Base-by-base conservation (phyloP, 1,139 yeast species). In the Debaryomyces subglobosus region DNA sequence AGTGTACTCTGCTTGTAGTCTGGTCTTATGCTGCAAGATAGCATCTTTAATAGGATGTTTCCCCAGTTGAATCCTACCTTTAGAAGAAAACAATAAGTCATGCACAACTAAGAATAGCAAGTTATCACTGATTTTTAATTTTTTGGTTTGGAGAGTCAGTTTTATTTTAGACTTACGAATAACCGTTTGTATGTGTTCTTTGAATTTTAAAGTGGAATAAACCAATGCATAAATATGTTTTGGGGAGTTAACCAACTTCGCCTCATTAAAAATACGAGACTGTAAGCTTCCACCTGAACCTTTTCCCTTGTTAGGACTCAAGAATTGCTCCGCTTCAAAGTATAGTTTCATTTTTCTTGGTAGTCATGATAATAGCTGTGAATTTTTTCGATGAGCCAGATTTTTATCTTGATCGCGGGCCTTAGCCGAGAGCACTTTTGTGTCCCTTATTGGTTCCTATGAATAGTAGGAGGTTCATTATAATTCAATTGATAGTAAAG, bases 1-100 rank as follows among this genome's bases (percentile, higher is more conserved):
- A 43, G 82, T 86, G 53, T 88, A 74, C 62, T 94, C 98, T 0
- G 96, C 94, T 54, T 82, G 84, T 43, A 94, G 70, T 56, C 98
- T 72, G 0, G 96, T 85, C 67, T 86, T 89, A 63, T 90, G 86
- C 50, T 82, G 77, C 47, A 94, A 71, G 13, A 94, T 77, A 5
- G 90, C 88, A 45, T 89, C 96, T 61, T 94, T 94, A 50, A 90
- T 77, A 0, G 94, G 89, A 52, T 88, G 92, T 59, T 91, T 91
- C 5, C 96, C 96, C 77, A 91, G 86, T 61, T 90, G 95, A 50
- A 94, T 88, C 53, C 97, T 72, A 8, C 96, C 96, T 27, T 82
- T 77, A 52, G 84, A 79, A 5, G 95, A 81, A 52, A 94, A 78
- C 6, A 94, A 67, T 49, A 91, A 71, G 68, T 94, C 99, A 62